phyloP scores from a whole-genome alignment of 164 flowering plant genomes.

The Pachysandra terminalis region DNA sequence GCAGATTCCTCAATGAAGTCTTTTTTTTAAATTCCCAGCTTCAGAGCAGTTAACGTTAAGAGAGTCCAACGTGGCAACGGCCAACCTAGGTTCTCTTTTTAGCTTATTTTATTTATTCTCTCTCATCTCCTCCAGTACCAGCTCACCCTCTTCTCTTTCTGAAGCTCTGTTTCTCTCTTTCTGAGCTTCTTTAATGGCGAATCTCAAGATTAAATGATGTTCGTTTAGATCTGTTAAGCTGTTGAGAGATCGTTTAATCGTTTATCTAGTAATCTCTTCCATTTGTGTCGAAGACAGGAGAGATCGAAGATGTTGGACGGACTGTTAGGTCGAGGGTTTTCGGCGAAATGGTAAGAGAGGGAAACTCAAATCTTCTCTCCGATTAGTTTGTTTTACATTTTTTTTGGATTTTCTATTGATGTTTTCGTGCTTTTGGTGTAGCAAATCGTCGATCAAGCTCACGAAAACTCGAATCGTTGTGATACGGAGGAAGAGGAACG shows the following conservation, averaged over 20 bases:
- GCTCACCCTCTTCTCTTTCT: no score
- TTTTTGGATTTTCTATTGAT: background rate
- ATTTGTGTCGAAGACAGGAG: no score
- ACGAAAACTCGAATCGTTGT: constrained; percentile 55
- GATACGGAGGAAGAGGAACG: constrained; percentile 52
- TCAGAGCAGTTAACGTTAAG: no score
- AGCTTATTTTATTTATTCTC: no score
- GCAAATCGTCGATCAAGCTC: constrained; percentile 58
- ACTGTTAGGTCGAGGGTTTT: constrained; percentile 47
- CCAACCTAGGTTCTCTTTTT: no score
- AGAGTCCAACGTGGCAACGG: no score
- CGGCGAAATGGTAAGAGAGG: constrained; percentile 45
- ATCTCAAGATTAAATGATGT: no score
- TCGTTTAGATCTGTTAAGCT: background rate
- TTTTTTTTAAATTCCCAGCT: no score
- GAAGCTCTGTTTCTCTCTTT: background rate
- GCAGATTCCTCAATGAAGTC: no score
- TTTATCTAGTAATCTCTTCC: background rate
- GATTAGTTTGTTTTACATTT: background rate
- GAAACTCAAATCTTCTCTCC: background rate
- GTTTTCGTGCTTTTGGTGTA: constrained; percentile 14
- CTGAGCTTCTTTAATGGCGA: background rate
- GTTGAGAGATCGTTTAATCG: no score
- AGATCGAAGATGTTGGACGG: constrained; percentile 53
- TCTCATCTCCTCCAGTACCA: no score